Base-by-base conservation (phyloP, 345 rosid species). In the Salix koriyanagi region DNA sequence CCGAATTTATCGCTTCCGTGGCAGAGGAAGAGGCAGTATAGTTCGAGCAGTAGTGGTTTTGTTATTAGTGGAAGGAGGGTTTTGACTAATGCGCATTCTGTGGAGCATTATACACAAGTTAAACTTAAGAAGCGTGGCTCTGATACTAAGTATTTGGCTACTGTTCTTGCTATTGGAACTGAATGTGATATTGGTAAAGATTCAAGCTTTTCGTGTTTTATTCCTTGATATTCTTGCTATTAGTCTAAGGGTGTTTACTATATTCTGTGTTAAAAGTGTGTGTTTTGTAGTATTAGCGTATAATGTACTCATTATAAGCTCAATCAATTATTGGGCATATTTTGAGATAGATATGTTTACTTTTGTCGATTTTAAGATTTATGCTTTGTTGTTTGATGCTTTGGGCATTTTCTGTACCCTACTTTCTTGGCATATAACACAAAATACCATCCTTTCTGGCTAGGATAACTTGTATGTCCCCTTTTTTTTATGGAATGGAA, bases 81-180 rank as follows among this genome's bases (percentile, higher is more conserved):
- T 69, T 83, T 95, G 83, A 95, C 99, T 0, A 95, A 95, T 80
- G 99, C 97, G 3, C 99, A 93, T 80, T 95, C 99, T 1, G 97
- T 95, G 74, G 97, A 95, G 85, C 97, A 95, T 80, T 88, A 89
- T 68, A 95, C 97, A 3, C 99, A 95, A 84, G 97, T 93, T 69
- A 95, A 95, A 87, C 85, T 93, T 79, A 95, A 95, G 87, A 95
- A 89, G 75, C 93, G 99, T 13, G 97, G 99, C 44, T 95, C 97
- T 10, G 99, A 95, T 79, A 90, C 92, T 2, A 95, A 93, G 89
- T 95, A 93, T 66, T 76, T 95, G 83, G 99, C 99, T 0, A 93
- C 94, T 2, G 97, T 95, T 37, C 86, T 95, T 36, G 91, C 99
- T 30, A 90, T 95, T 80, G 99, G 99, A 44, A 90, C 96, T 2